Conservation (phyloP, 257 asterid species). For the Orobanche coerulescens region DNA sequence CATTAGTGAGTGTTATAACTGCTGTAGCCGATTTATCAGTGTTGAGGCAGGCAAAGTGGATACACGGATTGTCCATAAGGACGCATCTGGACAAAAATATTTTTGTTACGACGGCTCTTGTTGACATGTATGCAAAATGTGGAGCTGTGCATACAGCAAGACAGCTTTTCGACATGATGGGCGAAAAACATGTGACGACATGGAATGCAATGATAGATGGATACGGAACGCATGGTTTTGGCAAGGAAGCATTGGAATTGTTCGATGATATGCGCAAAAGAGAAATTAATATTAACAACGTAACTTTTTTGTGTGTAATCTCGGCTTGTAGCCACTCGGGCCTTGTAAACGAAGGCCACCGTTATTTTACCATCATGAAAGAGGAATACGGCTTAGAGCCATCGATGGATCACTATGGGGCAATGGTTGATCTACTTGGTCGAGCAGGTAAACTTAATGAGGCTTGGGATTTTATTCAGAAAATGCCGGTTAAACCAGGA, state of each 20-base stretch:
- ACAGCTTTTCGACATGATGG: constrained; percentile 55
- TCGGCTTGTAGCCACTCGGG: constrained; percentile 99
- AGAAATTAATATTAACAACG: constrained; percentile 42
- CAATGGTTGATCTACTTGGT: constrained; percentile 90
- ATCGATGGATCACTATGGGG: constrained; percentile 86
- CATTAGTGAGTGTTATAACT: constrained; percentile 69
- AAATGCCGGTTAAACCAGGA: constrained; percentile 66
- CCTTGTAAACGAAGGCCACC: constrained; percentile 54
- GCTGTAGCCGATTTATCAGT: constrained; percentile 84
- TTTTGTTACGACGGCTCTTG: constrained; percentile 74
- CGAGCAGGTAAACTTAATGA: constrained; percentile 71
- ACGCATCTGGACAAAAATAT: constrained; percentile 43
- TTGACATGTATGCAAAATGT: constrained; percentile 90
- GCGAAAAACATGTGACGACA: constrained; percentile 63
- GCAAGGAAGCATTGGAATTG: constrained; percentile 54
- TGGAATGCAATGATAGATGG: constrained; percentile 99
- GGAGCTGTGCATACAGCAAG: constrained; percentile 74
- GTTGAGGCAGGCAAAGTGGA: constrained; percentile 78
- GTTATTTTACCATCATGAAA: constrained; percentile 53
- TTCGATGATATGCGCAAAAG: constrained; percentile 64
- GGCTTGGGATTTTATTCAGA: constrained; percentile 77
- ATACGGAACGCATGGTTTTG: constrained; percentile 92
- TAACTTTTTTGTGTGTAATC: constrained; percentile 75
- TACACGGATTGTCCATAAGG: constrained; percentile 65
- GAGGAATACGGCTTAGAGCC: constrained; percentile 56